A percentile compares a stretch with the other conserved stretches of the same genome.
These are phyloP conservation scores for Rhynchospora breviuscula DNA, from an alignment of 176 grass and related monocot species.

Conservation along the genomic window DNA sequence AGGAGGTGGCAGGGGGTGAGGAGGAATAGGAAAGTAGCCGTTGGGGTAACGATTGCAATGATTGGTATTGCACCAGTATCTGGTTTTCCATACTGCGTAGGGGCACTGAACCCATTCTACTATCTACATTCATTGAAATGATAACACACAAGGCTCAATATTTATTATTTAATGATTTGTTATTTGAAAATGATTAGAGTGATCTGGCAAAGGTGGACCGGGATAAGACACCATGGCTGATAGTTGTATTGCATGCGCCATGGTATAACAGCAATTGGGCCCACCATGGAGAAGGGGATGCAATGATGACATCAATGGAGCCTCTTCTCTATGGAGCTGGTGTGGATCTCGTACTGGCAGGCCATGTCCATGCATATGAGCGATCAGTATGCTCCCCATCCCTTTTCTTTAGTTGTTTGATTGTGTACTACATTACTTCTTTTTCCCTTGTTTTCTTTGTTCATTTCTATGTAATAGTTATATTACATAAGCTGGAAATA, in stretches of 20 bases:
- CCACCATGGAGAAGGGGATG: conserved; percentile 72
- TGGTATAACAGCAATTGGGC: conserved; percentile 99
- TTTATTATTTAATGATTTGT: not conserved
- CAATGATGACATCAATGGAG: conserved; percentile 76
- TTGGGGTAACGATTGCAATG: not conserved
- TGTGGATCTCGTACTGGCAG: conserved; percentile 76
- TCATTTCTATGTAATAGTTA: not conserved
- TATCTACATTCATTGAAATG: not conserved
- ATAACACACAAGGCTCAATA: not conserved
- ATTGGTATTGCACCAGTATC: not conserved
- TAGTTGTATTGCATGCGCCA: conserved; percentile 64
- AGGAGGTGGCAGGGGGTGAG: not conserved
- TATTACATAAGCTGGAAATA: not conserved
- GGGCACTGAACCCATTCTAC: not conserved
- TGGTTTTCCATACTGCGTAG: not conserved
- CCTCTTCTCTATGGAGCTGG: conserved; percentile 63
- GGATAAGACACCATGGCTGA: conserved; percentile 67
- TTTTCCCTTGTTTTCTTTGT: not conserved
- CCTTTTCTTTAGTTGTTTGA: not conserved
- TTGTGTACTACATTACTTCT: not conserved
- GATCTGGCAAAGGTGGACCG: conserved; percentile 79
- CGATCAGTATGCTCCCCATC: conserved; percentile 51
- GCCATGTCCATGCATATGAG: conserved; percentile 97
- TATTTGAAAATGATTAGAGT: conserved; percentile 26
- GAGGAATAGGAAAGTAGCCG: too few relatives aligned